Base-by-base conservation (phyloP, 78 protist species). In the Cavenderia fasciculata region DNA sequence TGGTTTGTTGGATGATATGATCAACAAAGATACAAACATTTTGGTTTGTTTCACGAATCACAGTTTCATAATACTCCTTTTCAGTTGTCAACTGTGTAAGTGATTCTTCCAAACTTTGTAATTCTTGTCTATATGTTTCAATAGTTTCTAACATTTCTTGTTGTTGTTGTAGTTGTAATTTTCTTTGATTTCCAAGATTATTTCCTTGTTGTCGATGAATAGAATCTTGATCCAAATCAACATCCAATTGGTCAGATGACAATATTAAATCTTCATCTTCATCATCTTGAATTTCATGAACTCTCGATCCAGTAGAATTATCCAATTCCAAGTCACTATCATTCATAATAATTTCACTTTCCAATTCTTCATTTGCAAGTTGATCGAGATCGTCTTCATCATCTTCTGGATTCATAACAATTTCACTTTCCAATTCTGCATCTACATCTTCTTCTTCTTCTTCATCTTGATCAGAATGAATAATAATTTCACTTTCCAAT, bases 331-430 rank as follows among this genome's bases (percentile, higher is more conserved):
- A n/a, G n/a, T n/a, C n/a, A n/a, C n/a, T n/a, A n/a, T n/a, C 36
- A 40, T 61, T 61, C 2, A n/a, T 21, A 10, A 34, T 40, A 36
- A 34, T 52, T 11, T 72, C 63, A 33, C n/a, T 16, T 6, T 72
- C 78, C 56, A 34, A 33, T 16, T 40, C 56, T 36, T 4, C 3
- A 38, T 72, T 44, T 52, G 29, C 74, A n/a, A n/a, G n/a, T n/a
- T n/a, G n/a, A 34, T 79, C 73, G 31, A 36, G 57, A 23, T 65
- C 76, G 8, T 65, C 65, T 38, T 79, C 88, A 8, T 79, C 88
- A 46, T 61, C 69, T 4, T 12, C 36, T 4, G 23, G 6, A 10
- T 61, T 31, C 36, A n/a, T 51, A 10, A 34, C 59, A 52, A 34
- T 52, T 11, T 72, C 63, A 21, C n/a, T 16, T 21, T 72, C 78